A percentile compares a stretch with the other conserved stretches of the same genome.
phyloP scores from a whole-genome alignment of 768 basidiomycete genomes.

The Termitomyces sp. region DNA sequence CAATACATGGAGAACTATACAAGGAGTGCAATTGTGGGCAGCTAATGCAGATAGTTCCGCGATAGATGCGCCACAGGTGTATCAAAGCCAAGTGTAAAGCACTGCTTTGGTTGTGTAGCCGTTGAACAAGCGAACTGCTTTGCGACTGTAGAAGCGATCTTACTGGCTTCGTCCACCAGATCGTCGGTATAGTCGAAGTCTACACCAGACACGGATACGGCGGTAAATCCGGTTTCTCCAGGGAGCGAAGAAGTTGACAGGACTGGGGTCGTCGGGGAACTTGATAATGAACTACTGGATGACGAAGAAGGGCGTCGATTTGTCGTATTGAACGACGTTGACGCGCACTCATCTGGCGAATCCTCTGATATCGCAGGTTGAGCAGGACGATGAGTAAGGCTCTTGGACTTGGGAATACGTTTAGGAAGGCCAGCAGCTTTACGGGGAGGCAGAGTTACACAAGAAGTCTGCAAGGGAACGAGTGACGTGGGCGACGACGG shows the following conservation, averaged over 20 bases:
- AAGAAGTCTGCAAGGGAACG: too few relatives aligned
- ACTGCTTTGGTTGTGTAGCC: neutral
- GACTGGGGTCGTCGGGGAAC: constrained; percentile 11
- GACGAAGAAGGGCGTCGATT: constrained; percentile 13
- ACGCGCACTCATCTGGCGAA: too few relatives aligned
- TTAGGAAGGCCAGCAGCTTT: too few relatives aligned
- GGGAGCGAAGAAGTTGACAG: neutral
- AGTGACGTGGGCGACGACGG: too few relatives aligned
- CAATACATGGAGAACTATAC: neutral
- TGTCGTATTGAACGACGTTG: too few relatives aligned
- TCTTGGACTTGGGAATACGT: too few relatives aligned
- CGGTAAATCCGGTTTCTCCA: neutral
- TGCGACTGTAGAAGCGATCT: neutral
- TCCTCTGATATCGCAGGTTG: too few relatives aligned
- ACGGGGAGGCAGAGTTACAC: too few relatives aligned
- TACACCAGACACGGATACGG: constrained; percentile 3
- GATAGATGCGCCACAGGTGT: neutral
- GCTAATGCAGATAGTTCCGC: neutral
- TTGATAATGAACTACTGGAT: constrained; percentile 12
- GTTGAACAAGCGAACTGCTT: neutral
- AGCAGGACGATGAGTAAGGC: too few relatives aligned
- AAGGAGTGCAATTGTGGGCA: too few relatives aligned
- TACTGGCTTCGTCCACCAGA: neutral
- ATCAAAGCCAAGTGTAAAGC: neutral
- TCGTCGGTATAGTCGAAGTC: constrained; percentile 8